Base-by-base conservation (phyloP, 1,284 basidiomycete genomes). In the Cutaneotrichosporon sp. region DNA sequence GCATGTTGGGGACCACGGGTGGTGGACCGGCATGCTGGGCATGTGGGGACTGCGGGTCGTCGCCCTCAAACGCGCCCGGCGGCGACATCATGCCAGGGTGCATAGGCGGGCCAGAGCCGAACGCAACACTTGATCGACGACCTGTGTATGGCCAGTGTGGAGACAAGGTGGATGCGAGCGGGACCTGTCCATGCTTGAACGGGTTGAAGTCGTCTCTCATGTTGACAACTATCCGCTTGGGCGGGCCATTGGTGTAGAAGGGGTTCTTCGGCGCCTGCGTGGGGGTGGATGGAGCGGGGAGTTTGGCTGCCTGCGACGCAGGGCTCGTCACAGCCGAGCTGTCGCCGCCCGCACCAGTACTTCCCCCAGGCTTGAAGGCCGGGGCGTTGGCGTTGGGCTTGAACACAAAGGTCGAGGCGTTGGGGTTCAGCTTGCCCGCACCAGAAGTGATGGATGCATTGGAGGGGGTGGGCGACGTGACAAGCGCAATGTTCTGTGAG, bases 171-270 rank as follows among this genome's bases (percentile, higher is more conserved):
- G 81, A 75, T 11, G 90, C 83, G 54, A 88, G 86, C 7, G 80
- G 81, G 50, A 90, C 84, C 51, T 55, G 57, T 29, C 57, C 52
- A 65, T 84, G 82, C 76, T 91, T 90, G 65, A 69, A 93, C 24
- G 91, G 89, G 74, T 92, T 94, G 72, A 96, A 97, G 66, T 96
- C 92, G 63, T 93, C 88, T 75, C 91, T 88, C 64, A 91, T 80
- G 67, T 90, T 86, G 38, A 90, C 83, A 19, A 81, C 78, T 75
- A 87, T 86, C 79, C 90, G 89, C 70, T 86, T 82, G 34, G 75
- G 69, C 22, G 79, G 74, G 33, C 85, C 84, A 35, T 82, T 79
- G 46, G 88, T 88, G 71, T 93, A 96, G 84, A 96, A 97, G 11
- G 87, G 85, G 68, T 93, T 90, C 50, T 64, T 61, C 19, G 60